Percentiles rank a stretch among this genome's conserved stretches.
Conservation (phyloP, 2,329 filamentous ascomycete genomes). For the Trichoderma sp. region DNA sequence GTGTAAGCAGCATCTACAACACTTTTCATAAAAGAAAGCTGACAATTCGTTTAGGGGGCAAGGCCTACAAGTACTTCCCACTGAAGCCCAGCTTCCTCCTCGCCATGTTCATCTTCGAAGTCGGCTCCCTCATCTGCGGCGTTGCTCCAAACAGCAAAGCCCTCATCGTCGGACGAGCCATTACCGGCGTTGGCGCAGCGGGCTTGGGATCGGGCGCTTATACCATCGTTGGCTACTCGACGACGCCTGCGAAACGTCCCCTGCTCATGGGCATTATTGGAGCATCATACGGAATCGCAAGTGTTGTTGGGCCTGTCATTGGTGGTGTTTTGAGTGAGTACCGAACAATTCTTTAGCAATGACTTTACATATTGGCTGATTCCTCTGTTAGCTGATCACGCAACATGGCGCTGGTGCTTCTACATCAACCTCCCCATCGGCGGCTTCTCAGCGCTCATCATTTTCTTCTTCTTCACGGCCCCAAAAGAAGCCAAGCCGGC, state of each 20-base stretch:
- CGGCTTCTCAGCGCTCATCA: not conserved
- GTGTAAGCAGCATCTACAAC: not conserved
- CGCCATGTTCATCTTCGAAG: slow-evolving; percentile 49
- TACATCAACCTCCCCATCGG: slow-evolving; percentile 12
- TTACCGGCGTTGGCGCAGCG: slow-evolving; percentile 45
- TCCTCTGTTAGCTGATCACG: not conserved
- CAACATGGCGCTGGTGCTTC: slow-evolving; percentile 39
- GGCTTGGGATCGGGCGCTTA: slow-evolving; percentile 36
- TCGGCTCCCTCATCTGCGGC: slow-evolving; percentile 51
- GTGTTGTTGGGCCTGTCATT: slow-evolving; percentile 31
- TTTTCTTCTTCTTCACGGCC: not conserved
- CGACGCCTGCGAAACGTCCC: not conserved
- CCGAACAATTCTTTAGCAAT: not conserved
- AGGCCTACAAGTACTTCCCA: slow-evolving; percentile 49
- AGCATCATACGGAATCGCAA: slow-evolving; percentile 45
- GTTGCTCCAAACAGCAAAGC: slow-evolving; percentile 40
- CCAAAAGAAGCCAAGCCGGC: slow-evolving; percentile 32
- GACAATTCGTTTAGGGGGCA: slow-evolving; percentile 27
- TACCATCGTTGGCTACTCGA: not conserved
- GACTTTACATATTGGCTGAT: not conserved
- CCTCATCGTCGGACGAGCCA: slow-evolving; percentile 50
- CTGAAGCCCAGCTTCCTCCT: slow-evolving; percentile 47
- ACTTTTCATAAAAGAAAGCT: not conserved
- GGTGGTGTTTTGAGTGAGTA: slow-evolving; percentile 36
- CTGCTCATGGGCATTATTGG: slow-evolving; percentile 36